Percentiles rank a stretch among this genome's conserved stretches.
phyloP scores from a whole-genome alignment of 805 yeast species.

The Jamesozyma gamospora region DNA sequence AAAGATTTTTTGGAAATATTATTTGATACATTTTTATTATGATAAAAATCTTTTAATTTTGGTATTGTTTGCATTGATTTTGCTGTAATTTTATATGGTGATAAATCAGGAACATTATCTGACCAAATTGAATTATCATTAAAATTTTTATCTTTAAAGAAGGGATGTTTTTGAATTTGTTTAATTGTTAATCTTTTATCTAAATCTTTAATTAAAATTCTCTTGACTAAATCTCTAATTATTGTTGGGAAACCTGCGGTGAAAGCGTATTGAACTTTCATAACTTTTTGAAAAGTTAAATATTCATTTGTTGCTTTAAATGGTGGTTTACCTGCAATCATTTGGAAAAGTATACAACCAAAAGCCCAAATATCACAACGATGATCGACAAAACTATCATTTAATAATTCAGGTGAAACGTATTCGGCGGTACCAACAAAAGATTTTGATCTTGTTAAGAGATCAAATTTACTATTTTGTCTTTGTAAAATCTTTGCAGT shows the following conservation, averaged over 20 bases:
- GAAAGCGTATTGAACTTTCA: conserved; percentile 71
- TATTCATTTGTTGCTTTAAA: conserved; percentile 79
- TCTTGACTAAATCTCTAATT: conserved; percentile 61
- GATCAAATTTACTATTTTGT: conserved; percentile 47
- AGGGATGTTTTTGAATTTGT: conserved; percentile 52
- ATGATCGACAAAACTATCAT: conserved; percentile 70
- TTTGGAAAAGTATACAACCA: conserved; percentile 90
- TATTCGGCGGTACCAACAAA: conserved; percentile 84
- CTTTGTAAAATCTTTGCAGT: conserved; percentile 67
- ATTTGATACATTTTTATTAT: neutral
- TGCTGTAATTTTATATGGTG: conserved; percentile 66
- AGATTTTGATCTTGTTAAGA: conserved; percentile 61
- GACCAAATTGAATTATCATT: conserved; percentile 51
- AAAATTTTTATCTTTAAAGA: conserved; percentile 50
- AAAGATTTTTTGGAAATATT: neutral
- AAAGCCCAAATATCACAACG: conserved; percentile 99
- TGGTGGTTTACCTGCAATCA: conserved; percentile 90
- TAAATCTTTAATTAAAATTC: conserved; percentile 55
- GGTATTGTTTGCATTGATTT: conserved; percentile 74
- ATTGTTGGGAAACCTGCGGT: conserved; percentile 76
- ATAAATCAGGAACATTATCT: conserved; percentile 48
- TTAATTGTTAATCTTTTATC: conserved; percentile 48
- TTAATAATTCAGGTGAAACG: conserved; percentile 71
- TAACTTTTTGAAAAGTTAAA: conserved; percentile 69
- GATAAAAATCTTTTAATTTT: conserved; percentile 27